phyloP scores from a whole-genome alignment of 176 grass and related monocot species.

The Musa acuminata region DNA sequence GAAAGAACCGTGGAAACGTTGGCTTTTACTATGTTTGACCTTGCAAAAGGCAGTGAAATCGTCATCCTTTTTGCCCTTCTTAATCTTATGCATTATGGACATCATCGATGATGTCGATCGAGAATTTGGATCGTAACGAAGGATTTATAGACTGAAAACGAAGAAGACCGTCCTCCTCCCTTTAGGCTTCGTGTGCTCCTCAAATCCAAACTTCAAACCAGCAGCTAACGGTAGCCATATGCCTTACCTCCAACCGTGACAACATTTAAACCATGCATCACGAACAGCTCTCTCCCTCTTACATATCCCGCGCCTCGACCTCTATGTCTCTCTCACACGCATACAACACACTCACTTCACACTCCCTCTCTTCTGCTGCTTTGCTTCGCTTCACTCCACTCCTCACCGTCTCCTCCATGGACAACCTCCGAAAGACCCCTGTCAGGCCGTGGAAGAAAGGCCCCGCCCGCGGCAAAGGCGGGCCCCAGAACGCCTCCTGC shows the following conservation, averaged over 20 bases:
- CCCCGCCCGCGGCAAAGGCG: conserved; percentile 61
- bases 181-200: too few relatives aligned
- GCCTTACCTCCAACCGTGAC: conserved; percentile 45
- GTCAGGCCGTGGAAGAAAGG: conserved; percentile 89
- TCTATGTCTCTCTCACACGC: not conserved
- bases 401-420: conserved; percentile 18
- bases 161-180: too few relatives aligned
- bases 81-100: too few relatives aligned
- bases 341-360: conserved; percentile 15
- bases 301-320: conserved; percentile 32
- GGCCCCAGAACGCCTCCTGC: conserved; percentile 67
- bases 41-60: too few relatives aligned
- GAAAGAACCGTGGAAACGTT: too few relatives aligned
- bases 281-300: conserved; percentile 3
- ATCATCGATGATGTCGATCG: too few relatives aligned
- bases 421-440: conserved; percentile 40
- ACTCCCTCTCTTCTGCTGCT: not conserved
- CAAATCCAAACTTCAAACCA: not conserved
- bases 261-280: conserved; percentile 45
- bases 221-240: conserved; percentile 37
- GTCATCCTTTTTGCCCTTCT: too few relatives aligned
- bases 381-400: not conserved
- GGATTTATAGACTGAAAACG: too few relatives aligned
- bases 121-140: too few relatives aligned
- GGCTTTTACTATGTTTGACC: too few relatives aligned